These are phyloP conservation scores for Aristolochia contorta DNA, from an alignment of 164 flowering plant species.

Conservation along the genomic window DNA sequence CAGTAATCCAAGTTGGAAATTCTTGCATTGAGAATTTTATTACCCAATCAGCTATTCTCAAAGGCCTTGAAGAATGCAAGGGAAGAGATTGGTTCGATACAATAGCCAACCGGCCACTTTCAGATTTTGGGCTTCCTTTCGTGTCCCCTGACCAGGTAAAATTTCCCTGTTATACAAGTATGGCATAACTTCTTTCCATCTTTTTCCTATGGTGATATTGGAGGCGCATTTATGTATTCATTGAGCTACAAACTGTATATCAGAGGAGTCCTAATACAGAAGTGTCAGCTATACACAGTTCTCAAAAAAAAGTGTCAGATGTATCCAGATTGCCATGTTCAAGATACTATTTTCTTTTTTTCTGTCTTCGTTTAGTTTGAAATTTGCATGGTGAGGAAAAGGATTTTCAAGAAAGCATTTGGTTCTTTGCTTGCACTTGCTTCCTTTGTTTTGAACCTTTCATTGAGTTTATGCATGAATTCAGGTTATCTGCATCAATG, in stretches of 20 bases:
- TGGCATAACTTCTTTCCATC: not conserved
- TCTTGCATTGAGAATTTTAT: conserved; percentile 68
- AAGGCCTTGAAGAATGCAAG: conserved; percentile 64
- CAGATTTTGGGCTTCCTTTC: conserved; percentile 89
- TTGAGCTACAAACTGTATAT: not conserved
- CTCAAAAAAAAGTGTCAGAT: too few species aligned
- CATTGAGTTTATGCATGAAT: too few species aligned
- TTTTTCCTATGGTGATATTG: too few species aligned
- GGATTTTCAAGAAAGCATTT: not conserved
- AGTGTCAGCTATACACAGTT: too few species aligned
- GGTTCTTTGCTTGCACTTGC: too few species aligned
- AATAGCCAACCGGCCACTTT: conserved; percentile 45
- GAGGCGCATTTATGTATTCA: not conserved
- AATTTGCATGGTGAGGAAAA: too few species aligned
- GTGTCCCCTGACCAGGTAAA: conserved; percentile 42
- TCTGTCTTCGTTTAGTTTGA: too few species aligned
- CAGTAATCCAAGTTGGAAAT: conserved; percentile 59
- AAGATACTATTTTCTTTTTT: too few species aligned
- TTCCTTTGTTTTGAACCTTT: too few species aligned
- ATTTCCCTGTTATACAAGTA: not conserved
- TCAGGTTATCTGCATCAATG: conserved; percentile 57
- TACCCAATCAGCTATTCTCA: conserved; percentile 81
- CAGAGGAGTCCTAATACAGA: not conserved
- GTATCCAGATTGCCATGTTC: too few species aligned
- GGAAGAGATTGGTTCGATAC: conserved; percentile 94